A percentile compares a stretch with the other conserved stretches of the same genome.
phyloP scores from a whole-genome alignment of 345 rosid genomes.

The Melastoma malabathricum region DNA sequence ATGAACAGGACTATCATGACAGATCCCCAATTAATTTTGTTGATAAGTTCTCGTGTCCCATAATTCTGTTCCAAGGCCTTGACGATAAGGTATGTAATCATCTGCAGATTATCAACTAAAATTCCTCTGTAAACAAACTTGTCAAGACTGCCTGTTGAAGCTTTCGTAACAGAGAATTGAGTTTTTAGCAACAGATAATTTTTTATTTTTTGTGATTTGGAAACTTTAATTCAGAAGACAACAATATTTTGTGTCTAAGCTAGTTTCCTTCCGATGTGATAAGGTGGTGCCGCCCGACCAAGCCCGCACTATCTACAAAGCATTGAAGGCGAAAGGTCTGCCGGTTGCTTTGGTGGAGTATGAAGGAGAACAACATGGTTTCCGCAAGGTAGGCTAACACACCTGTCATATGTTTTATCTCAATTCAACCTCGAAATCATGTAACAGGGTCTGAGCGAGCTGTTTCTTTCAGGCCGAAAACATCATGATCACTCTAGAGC shows the following conservation, averaged over 20 bases:
- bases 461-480: slow-evolving; percentile 58
- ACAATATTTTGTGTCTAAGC: too few species aligned
- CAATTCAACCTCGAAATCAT: too few species aligned
- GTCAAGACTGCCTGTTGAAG: too few species aligned
- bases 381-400: slow-evolving; percentile 52
- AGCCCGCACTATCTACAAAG: slow-evolving; percentile 71
- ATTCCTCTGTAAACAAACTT: too few species aligned
- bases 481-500: slow-evolving; percentile 84
- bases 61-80: slow-evolving; percentile 84
- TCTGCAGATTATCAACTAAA: too few species aligned
- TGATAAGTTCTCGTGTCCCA: slow-evolving; percentile 81
- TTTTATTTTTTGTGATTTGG: too few species aligned
- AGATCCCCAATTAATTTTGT: slow-evolving; percentile 83
- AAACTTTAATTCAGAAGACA: too few species aligned
- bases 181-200: too few species aligned
- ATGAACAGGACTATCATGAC: slow-evolving; percentile 54
- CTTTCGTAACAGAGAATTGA: too few species aligned
- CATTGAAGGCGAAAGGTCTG: slow-evolving; percentile 70
- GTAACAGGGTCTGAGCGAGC: neutral
- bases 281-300: slow-evolving; percentile 87
- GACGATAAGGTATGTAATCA: slow-evolving; percentile 65
- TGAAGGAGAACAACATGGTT: slow-evolving; percentile 94
- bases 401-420: neutral
- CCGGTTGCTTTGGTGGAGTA: slow-evolving; percentile 94
- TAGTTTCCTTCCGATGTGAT: too few species aligned